Conservation (phyloP, 192 early-diverging fungal genomes). For the Coemansia sp. region DNA sequence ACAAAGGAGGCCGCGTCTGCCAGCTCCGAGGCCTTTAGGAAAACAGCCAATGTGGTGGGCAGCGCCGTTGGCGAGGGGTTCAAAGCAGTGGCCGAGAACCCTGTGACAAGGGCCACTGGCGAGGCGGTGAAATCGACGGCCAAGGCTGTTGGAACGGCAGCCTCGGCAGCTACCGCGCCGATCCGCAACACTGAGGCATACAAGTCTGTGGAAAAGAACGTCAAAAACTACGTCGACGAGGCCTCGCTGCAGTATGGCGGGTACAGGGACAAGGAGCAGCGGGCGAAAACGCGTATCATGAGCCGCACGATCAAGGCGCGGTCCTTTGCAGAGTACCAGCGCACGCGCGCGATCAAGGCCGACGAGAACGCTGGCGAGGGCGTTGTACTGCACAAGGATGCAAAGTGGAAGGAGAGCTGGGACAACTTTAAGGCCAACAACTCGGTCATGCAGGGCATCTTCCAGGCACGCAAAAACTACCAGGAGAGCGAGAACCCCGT, state of each 20-base stretch:
- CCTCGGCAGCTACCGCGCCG: slow-evolving; percentile 68
- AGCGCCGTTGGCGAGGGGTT: slow-evolving; percentile 64
- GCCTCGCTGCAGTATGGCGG: slow-evolving; percentile 73
- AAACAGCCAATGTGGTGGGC: slow-evolving; percentile 75
- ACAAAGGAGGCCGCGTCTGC: slow-evolving; percentile 72
- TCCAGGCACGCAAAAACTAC: slow-evolving; percentile 75
- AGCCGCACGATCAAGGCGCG: slow-evolving; percentile 48
- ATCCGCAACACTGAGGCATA: slow-evolving; percentile 70
- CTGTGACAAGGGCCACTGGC: slow-evolving; percentile 79
- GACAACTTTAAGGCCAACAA: slow-evolving; percentile 87
- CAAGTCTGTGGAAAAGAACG: slow-evolving; percentile 63
- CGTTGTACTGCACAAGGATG: slow-evolving; percentile 85
- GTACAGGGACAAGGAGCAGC: slow-evolving; percentile 76
- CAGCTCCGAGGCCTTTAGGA: slow-evolving; percentile 64
- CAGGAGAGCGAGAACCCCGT: slow-evolving; percentile 92
- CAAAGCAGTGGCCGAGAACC: slow-evolving; percentile 71
- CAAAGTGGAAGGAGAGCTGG: slow-evolving; percentile 91
- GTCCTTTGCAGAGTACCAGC: slow-evolving; percentile 58
- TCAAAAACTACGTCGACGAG: slow-evolving; percentile 75
- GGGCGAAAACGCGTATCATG: slow-evolving; percentile 42
- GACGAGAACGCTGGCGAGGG: slow-evolving; percentile 69
- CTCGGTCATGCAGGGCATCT: slow-evolving; percentile 83
- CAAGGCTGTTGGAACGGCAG: slow-evolving; percentile 64
- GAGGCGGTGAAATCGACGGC: slow-evolving; percentile 69
- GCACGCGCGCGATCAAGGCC: slow-evolving; percentile 37